These are phyloP conservation scores for Aspergillus texensis DNA, from an alignment of 2,329 filamentous ascomycete species.

Conservation along the genomic window DNA sequence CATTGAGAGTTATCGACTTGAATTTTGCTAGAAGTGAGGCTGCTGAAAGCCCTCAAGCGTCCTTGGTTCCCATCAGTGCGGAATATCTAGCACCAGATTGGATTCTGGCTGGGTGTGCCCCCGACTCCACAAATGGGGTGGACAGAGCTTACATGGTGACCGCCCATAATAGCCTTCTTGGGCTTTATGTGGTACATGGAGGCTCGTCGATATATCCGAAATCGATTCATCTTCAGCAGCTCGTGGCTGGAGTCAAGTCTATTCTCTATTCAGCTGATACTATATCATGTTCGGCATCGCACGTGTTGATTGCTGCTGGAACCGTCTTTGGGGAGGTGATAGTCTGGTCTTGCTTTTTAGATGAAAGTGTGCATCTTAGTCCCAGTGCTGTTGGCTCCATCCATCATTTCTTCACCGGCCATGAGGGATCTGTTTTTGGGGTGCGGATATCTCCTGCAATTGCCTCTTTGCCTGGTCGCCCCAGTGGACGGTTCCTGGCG, in stretches of 20 bases:
- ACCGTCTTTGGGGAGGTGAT: constrained; percentile 95
- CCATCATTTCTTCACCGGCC: constrained; percentile 64
- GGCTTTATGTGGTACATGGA: constrained; percentile 41
- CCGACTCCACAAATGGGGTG: constrained; percentile 23
- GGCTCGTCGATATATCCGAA: constrained; percentile 20
- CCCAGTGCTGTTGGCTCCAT: constrained; percentile 40
- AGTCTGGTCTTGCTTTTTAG: constrained; percentile 72
- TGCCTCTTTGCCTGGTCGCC: constrained; percentile 36
- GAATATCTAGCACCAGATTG: constrained; percentile 67
- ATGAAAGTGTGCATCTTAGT: constrained; percentile 13
- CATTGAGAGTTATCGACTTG: constrained; percentile 50
- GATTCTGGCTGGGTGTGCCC: constrained; percentile 68
- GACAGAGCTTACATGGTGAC: constrained; percentile 67
- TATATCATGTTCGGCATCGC: constrained; percentile 59
- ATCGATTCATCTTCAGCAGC: constrained; percentile 36
- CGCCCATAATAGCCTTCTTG: constrained; percentile 80
- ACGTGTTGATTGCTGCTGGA: constrained; percentile 78
- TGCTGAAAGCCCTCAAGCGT: constrained; percentile 20
- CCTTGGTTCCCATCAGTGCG: constrained; percentile 33
- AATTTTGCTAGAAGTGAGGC: constrained; percentile 22
- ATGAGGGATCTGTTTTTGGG: constrained; percentile 93
- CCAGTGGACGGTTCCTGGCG: constrained; percentile 66
- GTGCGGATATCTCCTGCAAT: constrained; percentile 72
- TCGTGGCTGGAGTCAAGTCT: constrained; percentile 65
- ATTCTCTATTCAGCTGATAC: constrained; percentile 86